These are phyloP conservation scores for Lecanosticta acicola DNA, from an alignment of 2,329 filamentous ascomycete species.

Conservation along the genomic window DNA sequence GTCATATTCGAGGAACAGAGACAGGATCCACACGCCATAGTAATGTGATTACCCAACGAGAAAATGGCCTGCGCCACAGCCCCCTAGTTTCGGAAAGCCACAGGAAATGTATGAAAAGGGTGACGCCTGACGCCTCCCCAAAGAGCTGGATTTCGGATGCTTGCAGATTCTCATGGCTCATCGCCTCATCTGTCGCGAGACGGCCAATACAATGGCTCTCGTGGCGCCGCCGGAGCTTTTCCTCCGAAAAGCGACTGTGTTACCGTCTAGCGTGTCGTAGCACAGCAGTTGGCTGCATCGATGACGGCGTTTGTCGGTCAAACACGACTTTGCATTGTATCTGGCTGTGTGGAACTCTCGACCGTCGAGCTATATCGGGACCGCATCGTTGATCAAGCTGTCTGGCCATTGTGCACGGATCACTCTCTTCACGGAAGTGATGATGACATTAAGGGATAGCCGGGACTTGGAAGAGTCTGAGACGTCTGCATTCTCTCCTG, in stretches of 20 bases:
- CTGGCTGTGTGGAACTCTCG: no score
- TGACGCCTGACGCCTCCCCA: no score
- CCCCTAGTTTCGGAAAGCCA: background rate
- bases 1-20: background rate
- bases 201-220: background rate
- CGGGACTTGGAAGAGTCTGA: no score
- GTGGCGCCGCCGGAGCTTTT: background rate
- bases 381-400: no score
- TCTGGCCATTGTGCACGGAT: no score
- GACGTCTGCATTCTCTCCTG: no score
- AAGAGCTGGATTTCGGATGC: background rate
- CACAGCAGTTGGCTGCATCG: background rate
- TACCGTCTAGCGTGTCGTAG: background rate
- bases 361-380: no score
- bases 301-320: background rate
- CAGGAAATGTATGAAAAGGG: background rate
- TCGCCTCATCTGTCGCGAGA: no score
- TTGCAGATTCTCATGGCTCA: background rate
- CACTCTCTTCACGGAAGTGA: no score
- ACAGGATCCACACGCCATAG: no score
- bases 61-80: background rate
- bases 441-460: no score
- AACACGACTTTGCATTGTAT: no score
- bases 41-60: background rate
- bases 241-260: background rate